Evolutionary conservation across 139 green algal species (phyloP).

Genomic region (Volvox africanus): DNA sequence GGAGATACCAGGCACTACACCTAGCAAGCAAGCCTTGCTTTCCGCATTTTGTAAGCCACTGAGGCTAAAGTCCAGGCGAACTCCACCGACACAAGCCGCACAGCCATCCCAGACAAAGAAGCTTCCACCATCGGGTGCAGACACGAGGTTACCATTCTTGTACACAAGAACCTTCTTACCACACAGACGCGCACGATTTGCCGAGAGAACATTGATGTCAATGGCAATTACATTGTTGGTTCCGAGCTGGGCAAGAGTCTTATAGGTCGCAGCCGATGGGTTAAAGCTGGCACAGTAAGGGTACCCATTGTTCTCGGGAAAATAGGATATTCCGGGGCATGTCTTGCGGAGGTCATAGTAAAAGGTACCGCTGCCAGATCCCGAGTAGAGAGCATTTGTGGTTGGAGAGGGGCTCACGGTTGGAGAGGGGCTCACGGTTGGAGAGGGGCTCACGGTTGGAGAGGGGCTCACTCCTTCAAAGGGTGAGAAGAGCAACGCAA

Average conservation of each 20-base stretch:
- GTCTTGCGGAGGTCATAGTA: constrained; percentile 1
- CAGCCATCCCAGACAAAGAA: constrained; percentile 32
- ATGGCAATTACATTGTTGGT: constrained; percentile 18
- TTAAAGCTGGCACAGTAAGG: background rate
- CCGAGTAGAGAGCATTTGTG: background rate
- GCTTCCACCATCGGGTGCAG: background rate
- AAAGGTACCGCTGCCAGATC: background rate
- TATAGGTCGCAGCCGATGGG: background rate
- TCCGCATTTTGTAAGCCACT: background rate
- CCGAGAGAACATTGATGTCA: background rate
- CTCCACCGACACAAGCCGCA: background rate
- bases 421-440: too few relatives aligned
- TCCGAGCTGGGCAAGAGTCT: background rate
- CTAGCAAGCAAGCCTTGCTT: background rate
- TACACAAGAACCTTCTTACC: constrained; percentile 17
- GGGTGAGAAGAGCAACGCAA: too few relatives aligned
- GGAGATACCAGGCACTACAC: background rate
- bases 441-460: too few relatives aligned
- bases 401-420: too few relatives aligned
- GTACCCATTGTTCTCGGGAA: constrained; percentile 15
- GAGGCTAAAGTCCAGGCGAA: constrained; percentile 9
- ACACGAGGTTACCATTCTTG: background rate
- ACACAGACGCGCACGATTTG: background rate
- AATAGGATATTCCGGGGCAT: background rate
- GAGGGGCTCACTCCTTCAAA: too few relatives aligned